Evolutionary conservation across 192 early-diverging fungal species (phyloP).

Genomic region (Rhizophagus clarus): DNA sequence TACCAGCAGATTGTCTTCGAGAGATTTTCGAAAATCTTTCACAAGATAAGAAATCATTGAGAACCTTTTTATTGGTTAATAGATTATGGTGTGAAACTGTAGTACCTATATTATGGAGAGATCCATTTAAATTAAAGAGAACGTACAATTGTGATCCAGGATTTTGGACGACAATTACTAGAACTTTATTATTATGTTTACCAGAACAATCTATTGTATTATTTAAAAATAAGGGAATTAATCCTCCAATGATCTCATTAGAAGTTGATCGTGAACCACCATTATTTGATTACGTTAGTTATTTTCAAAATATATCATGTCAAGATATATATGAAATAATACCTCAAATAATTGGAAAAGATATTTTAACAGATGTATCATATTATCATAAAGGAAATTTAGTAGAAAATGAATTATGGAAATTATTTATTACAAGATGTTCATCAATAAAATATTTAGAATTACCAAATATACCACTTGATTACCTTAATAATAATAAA

Average conservation of each 20-base stretch:
- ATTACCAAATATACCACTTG: neutral
- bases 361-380: neutral
- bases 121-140: neutral
- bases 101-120: neutral
- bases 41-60: neutral
- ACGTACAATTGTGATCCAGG: neutral
- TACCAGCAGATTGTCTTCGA: neutral
- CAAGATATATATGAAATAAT: conserved; percentile 1
- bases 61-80: neutral
- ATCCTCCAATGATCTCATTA: neutral
- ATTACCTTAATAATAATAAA: neutral
- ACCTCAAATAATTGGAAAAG: neutral
- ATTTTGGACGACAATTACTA: neutral
- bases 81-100: neutral
- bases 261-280: neutral
- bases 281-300: neutral
- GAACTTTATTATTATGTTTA: neutral
- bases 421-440: neutral
- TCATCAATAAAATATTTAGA: neutral
- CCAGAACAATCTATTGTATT: neutral
- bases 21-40: neutral
- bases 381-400: neutral
- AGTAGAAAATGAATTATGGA: conserved; percentile 10
- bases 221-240: neutral
- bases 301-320: neutral